These are phyloP conservation scores for Mycena pura DNA, from an alignment of 768 basidiomycete species.

Conservation along the genomic window DNA sequence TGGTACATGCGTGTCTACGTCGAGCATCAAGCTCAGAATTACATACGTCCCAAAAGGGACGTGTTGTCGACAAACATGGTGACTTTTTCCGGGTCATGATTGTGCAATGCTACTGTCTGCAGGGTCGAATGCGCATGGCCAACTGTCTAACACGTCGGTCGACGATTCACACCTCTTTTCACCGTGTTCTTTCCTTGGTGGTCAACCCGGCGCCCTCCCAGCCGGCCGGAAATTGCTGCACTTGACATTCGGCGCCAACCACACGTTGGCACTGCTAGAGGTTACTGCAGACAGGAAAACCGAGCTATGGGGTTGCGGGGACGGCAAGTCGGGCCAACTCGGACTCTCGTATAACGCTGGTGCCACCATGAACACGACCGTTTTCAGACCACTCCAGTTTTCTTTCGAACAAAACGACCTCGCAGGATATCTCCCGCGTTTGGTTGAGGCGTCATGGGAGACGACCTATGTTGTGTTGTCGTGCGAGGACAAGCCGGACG, in stretches of 20 bases:
- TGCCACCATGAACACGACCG: slow-evolving; percentile 24
- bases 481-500: slow-evolving; percentile 46
- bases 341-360: slow-evolving; percentile 49
- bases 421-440: slow-evolving; percentile 49
- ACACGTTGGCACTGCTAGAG: slow-evolving; percentile 74
- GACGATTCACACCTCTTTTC: slow-evolving; percentile 54
- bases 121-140: slow-evolving; percentile 62
- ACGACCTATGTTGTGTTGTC: slow-evolving; percentile 77
- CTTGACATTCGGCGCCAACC: slow-evolving; percentile 78
- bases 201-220: slow-evolving; percentile 38
- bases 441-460: slow-evolving; percentile 81
- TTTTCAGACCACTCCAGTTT: slow-evolving; percentile 59
- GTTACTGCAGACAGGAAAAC: slow-evolving; percentile 23
- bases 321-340: slow-evolving; percentile 75
- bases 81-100: too few relatives aligned
- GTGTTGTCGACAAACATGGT: too few relatives aligned
- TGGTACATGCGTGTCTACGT: too few relatives aligned
- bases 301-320: slow-evolving; percentile 79
- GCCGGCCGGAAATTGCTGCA: slow-evolving; percentile 44
- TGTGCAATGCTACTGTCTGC: slow-evolving; percentile 42
- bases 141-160: slow-evolving; percentile 52
- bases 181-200: slow-evolving; percentile 46
- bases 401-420: slow-evolving; percentile 43
- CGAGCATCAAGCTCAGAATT: too few relatives aligned
- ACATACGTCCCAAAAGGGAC: too few relatives aligned